Evolutionary conservation across 768 basidiomycete genomes (phyloP), one percentile per base, ranked within the genome.

Genomic region (Phaeotremella fagi): DNA sequence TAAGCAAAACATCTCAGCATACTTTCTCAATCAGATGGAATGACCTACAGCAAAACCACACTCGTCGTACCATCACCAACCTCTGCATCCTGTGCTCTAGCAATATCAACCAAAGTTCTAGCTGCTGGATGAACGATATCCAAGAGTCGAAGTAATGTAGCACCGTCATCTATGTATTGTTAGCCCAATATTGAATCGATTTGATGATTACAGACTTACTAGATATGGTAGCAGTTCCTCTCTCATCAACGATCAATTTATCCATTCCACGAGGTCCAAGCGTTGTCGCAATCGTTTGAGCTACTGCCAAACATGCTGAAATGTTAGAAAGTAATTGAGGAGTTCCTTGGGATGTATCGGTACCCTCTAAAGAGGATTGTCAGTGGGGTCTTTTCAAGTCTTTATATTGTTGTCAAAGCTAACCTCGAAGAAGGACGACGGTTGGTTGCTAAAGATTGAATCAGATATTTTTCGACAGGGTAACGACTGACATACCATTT

Each of bases 191-290:
- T 37, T 36, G 43, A 35, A 43, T 18, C 27, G 31, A 22, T 50
- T 36, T 24, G 14, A 23, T 2, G 22, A 37, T n/a, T 3, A 18
- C 31, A 24, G 4, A 54, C 72, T 55, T 51, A 74, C 72, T 99
- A 20, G 95, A 98, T 71, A 99, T 99, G 78, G 95, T 94, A 7
- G 95, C 90, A 56, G 92, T 87, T 45, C 95, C 94, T 52, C 91
- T 83, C 54, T 88, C 86, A 56, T 85, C 85, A 1, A 97, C 94
- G 62, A 95, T 95, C 51, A 98, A 80, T 74, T 97, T 98, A 76
- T 99, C 95, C 95, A 99, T 98, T 59, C 95, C 95, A 55, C 95
- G 80, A 6, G 95, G 95, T 14, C 95, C 95, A n/a, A 99, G 83
- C 27, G 95, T 98, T 51, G 83, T 90, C 20, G 95, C 81, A 49